Base-by-base conservation (phyloP, 2,329 filamentous ascomycete genomes). In the Xylariaceae sp. region DNA sequence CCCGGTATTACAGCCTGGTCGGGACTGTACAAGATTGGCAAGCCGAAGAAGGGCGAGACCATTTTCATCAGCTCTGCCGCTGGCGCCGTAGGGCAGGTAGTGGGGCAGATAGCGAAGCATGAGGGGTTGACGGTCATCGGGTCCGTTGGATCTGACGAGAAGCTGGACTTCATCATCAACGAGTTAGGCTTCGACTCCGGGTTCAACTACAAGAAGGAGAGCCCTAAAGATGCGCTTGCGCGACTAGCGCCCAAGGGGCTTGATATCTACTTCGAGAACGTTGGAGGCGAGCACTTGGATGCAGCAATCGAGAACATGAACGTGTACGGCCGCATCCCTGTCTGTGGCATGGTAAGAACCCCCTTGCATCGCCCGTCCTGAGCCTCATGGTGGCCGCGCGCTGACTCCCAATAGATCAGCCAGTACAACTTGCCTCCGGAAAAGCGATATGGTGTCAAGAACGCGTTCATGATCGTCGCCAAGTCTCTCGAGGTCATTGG, bases 221-320 rank as follows among this genome's bases (percentile, higher is more conserved):
- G 15, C 12, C 33, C 33, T 9, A 15, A 12, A 5, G 81, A 84
- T 38, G 86, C 85, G 0, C 73, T 90, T 42, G 68, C 74, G 57
- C 76, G 85, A 49, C 75, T 90, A 6, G 85, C 85, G 1, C 86
- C 86, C 1, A 68, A 89, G 18, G 87, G 87, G 6, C 75, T 91
- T 52, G 86, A 90, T 63, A 89, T 90, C 65, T 90, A 90, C 73
- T 91, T 85, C 63, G 87, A 90, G 69, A 90, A 90, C 58, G 87
- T 88, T 6, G 87, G 87, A 17, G 87, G 86, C 36, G 85, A 88
- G 68, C 83, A 87, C 55, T 75, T 90, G 45, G 82, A 87, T 57
- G 77, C 74, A 0, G 69, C 68, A 0, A 68, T 90, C 42, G 72
- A 77, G 22, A 72, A 74, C 45, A 74, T 88, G 70, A 89, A 87